Percentiles rank a stretch among this genome's conserved stretches.
Conservation (phyloP, 495 filamentous ascomycete species). For the Aspergillus cristatus region DNA sequence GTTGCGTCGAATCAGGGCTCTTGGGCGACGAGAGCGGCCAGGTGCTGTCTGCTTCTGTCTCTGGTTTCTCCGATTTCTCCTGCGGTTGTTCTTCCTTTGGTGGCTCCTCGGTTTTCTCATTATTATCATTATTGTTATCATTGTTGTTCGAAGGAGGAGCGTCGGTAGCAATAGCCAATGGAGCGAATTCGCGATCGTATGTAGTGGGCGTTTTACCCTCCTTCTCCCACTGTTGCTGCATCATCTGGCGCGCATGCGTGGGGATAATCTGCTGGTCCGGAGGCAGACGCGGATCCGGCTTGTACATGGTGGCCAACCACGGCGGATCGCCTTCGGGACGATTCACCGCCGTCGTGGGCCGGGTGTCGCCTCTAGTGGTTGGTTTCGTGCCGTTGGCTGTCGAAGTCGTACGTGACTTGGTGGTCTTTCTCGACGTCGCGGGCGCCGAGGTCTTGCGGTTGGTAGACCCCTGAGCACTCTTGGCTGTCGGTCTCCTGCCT, state of each 20-base stretch:
- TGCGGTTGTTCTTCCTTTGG: slow-evolving; percentile 14
- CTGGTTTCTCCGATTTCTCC: slow-evolving; percentile 17
- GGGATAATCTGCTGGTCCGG: slow-evolving; percentile 93
- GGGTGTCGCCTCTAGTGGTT: slow-evolving; percentile 51
- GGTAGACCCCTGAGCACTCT: slow-evolving; percentile 33
- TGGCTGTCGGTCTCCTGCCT: slow-evolving; percentile 21
- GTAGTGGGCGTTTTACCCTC: slow-evolving; percentile 74
- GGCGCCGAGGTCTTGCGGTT: slow-evolving; percentile 36
- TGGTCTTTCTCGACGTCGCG: slow-evolving; percentile 26
- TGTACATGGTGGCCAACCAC: slow-evolving; percentile 91
- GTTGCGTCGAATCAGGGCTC: slow-evolving; percentile 25
- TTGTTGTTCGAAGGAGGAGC: slow-evolving; percentile 13
- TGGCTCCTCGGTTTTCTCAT: slow-evolving; percentile 13
- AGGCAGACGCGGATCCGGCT: slow-evolving; percentile 87
- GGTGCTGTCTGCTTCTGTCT: slow-evolving; percentile 1
- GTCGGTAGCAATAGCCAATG: slow-evolving; percentile 54
- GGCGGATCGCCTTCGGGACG: slow-evolving; percentile 91
- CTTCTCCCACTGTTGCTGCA: slow-evolving; percentile 91
- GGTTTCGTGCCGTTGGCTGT: slow-evolving; percentile 40
- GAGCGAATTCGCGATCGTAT: slow-evolving; percentile 76
- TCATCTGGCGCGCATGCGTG: slow-evolving; percentile 81
- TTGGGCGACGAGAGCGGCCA: slow-evolving; percentile 13
- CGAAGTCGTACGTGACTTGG: slow-evolving; percentile 29
- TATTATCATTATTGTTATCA: slow-evolving; percentile 15
- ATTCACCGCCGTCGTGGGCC: slow-evolving; percentile 52